Evolutionary conservation across 176 grass and related monocot genomes (phyloP), one percentile per base, ranked within the genome.

Genomic region (Phragmites australis): DNA sequence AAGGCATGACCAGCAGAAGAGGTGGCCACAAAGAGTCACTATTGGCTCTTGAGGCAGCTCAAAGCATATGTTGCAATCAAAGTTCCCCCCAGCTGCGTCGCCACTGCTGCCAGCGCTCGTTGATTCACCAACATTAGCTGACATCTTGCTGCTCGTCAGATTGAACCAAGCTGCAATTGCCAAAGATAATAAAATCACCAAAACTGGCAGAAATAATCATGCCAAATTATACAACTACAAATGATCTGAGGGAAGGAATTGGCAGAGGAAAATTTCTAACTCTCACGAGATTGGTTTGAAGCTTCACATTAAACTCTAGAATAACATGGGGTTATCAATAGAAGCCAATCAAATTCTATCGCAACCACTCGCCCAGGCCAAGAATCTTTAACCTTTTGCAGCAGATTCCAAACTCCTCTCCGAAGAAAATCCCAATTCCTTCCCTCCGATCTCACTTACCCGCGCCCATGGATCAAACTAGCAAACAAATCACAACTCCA

Each of bases 51-150:
- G 95, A 17, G 95, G 89, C 31, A 93, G 54, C 80, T 97, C 95
- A 51, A 97, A 97, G 85, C 95, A 97, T 49, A 97, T 97, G 72
- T 97, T 97, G 74, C 95, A 94, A 59, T 94, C 89, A 13, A 97
- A 97, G 72, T 85, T 90, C 8, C 87, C 92, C 0, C 83, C 72
- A 68, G 87, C 82, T 19, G 83, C 59, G 51, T 82, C 83, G 3
- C 75, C 59, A 45, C 65, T 91, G 85, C 83, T 80, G 53, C 82
- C 82, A 18, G 68, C n/a, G 1, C 79, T 86, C 0, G 75, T 81
- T 0, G 91, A 93, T 80, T 86, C 88, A 13, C 82, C 79, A 40
- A 88, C 89, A 22, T 88, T 85, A 22, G 88, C 50, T 41, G 86
- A 77, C 92, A 94, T 94, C 29, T 88, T 66, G 30, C 2, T 11